Percentiles rank a stretch among this genome's conserved stretches.
Conservation (phyloP, 257 asterid species). For the Solanum chiquidenum region DNA sequence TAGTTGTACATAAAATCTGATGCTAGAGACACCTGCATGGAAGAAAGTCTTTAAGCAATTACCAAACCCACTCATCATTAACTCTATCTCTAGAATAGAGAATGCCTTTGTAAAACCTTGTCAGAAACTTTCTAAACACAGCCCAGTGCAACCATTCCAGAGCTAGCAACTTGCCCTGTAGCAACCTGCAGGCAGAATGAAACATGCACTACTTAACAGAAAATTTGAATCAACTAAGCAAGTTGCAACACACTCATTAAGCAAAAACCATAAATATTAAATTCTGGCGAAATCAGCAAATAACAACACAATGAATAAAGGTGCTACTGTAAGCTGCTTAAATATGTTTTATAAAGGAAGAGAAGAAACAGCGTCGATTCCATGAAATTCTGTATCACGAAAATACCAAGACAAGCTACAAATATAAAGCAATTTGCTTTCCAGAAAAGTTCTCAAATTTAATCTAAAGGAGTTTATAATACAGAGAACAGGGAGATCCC, state of each 20-base stretch:
- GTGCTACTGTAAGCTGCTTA: neutral
- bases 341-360: neutral
- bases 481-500: neutral
- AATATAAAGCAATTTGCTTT: neutral
- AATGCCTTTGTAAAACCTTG: conserved; percentile 19
- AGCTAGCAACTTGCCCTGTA: conserved; percentile 73
- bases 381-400: neutral
- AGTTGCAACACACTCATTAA: neutral
- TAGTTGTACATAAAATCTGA: conserved; percentile 71
- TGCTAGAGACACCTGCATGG: conserved; percentile 60
- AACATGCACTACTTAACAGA: neutral
- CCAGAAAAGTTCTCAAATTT: neutral
- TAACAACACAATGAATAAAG: neutral
- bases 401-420: neutral
- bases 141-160: conserved; percentile 66
- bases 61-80: neutral
- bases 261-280: neutral
- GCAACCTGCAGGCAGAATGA: conserved; percentile 35
- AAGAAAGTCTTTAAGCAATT: neutral
- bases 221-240: neutral
- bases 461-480: neutral
- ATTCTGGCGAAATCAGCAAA: neutral
- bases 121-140: conserved; percentile 70
- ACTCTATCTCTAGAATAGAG: neutral
- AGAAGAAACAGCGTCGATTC: neutral